These are phyloP conservation scores for Laetiporus sulphureus DNA, from an alignment of 1,284 basidiomycete genomes.

Conservation along the genomic window DNA sequence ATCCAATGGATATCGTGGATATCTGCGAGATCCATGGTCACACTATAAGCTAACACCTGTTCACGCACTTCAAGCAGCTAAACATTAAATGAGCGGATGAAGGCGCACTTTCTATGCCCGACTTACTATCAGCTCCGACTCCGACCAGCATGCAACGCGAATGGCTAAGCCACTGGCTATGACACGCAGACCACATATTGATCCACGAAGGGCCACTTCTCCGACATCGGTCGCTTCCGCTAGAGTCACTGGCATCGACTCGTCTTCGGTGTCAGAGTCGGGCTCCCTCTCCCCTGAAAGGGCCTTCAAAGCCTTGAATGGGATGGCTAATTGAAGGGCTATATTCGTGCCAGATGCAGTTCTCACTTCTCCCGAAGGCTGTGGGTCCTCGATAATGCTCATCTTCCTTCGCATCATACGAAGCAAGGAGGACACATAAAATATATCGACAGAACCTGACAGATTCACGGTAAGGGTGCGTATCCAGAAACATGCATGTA, in stretches of 20 bases:
- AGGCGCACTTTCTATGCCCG: neutral
- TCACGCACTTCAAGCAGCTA: conserved; percentile 9
- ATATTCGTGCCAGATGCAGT: too few species aligned
- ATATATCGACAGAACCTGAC: conserved; percentile 19
- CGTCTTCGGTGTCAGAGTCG: conserved; percentile 9
- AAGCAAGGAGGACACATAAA: conserved; percentile 17
- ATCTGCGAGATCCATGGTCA: conserved; percentile 12
- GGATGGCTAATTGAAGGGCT: conserved; percentile 39
- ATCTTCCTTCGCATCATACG: too few species aligned
- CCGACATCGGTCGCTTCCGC: conserved; percentile 14
- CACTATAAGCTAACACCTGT: conserved; percentile 1
- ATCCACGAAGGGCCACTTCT: conserved; percentile 23
- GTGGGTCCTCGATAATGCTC: too few species aligned
- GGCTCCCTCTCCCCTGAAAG: conserved; percentile 31
- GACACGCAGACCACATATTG: conserved; percentile 29
- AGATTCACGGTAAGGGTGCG: neutral
- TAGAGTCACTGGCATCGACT: conserved; percentile 4
- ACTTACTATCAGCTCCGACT: conserved; percentile 36
- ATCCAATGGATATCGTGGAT: conserved; percentile 35
- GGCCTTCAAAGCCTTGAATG: conserved; percentile 49
- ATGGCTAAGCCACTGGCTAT: conserved; percentile 22
- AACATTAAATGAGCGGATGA: neutral
- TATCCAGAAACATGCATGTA: conserved; percentile 5
- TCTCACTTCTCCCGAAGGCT: too few species aligned
- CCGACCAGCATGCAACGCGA: conserved; percentile 39